Evolutionary conservation across 768 basidiomycete genomes (phyloP), one percentile per base, ranked within the genome.

Genomic region (Lactarius indigo): DNA sequence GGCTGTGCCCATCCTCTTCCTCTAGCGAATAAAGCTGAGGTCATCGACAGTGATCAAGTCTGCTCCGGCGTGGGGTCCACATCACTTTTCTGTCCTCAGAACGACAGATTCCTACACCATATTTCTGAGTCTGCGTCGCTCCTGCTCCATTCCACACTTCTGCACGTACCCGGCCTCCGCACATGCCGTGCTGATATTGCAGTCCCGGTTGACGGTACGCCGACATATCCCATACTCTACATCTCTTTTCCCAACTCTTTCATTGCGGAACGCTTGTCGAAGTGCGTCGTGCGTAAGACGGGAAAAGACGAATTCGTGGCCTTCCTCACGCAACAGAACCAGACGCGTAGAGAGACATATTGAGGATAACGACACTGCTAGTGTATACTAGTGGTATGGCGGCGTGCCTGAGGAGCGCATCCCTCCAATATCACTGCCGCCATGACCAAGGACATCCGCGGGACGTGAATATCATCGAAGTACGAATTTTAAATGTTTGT

Each of bases 151-250:
- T 57, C 30, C 58, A 57, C 37, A 82, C 82, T 92, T 87, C 68
- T 93, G 91, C 74, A 83, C 87, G 18, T 94, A 91, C 72, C 88
- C 90, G 2, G 85, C 92, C 0, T 93, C 90, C 72, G 75, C 83
- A 3, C 86, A 84, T 64, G 81, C 84, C 8, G 88, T 90, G 20
- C 75, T 93, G 37, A 76, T 83, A 57, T 79, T 83, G 20, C 82
- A 83, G 52, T 82, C 84, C 2, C 85, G 90, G 72, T 72, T 86
- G 23, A 87, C 89, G 89, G 92, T 89, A 63, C 37, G 77, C n/a
- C n/a, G n/a, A n/a, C n/a, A n/a, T 60, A 20, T 23, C 2, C n/a
- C 31, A 28, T 33, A 35, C 20, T 8, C 18, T n/a, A 4, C 8
- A 17, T n/a, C 5, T 20, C 10, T n/a, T 56, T 37, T 56, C 17